Base-by-base conservation (phyloP, 192 early-diverging fungal species). In the Coemansia sp. region DNA sequence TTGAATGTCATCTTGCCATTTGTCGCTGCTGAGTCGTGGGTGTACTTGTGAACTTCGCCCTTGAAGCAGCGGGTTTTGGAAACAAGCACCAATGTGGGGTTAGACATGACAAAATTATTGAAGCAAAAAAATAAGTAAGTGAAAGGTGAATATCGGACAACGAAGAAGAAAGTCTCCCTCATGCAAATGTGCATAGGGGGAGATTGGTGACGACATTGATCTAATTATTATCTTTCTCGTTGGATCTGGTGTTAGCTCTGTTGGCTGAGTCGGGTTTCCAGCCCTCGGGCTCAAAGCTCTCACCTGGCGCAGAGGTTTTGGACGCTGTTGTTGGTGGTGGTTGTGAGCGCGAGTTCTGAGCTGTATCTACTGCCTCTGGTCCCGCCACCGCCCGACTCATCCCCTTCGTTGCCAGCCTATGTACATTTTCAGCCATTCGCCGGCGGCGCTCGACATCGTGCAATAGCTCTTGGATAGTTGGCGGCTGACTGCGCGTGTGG, bases 1-100 rank as follows among this genome's bases (percentile, higher is more conserved):
- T 86, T 90, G 76, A 95, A 91, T 38, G 85, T 85, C 92, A 96
- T 96, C 52, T 85, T 89, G 79, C 91, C 90, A 5, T 80, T 71
- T 3, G 90, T 85, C 20, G 79, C 71, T 2, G 71, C 44, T 15
- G 95, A 95, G 8, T 57, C 20, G 70, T 96, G 95, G 8, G 86
- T 57, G 70, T 91, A 95, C 78, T 95, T 95, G 67, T 81, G 70
- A 40, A 93, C 82, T 40, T 86, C 74, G 72, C 93, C 93, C 41
- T 76, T 86, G 79, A 89, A 91, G 77, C 86, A 87, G 57, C 91
- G 90, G 82, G 71, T 85, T 16, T 77, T 71, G 5, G 92, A 90
- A 46, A 92, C 72, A 34, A 84, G 73, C 43, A 72, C 74, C 24
- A 79, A 67, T 6, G 29, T 42, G 8, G 27, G 27, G 27, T 15